Conservation (phyloP, 768 basidiomycete species). For the Pulveroboletus sp. region DNA sequence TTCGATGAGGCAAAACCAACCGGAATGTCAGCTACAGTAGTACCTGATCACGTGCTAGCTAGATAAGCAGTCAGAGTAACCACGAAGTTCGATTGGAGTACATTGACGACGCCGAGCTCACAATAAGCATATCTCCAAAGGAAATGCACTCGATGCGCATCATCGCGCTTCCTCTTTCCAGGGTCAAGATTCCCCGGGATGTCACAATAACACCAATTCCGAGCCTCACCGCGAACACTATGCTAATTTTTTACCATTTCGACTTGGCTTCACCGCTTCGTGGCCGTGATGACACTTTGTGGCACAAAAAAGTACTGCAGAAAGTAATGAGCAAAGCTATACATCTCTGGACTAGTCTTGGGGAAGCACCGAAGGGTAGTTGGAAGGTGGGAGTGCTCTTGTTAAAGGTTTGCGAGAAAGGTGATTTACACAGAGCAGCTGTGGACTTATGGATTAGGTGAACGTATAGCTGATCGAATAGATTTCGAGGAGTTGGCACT, state of each 20-base stretch:
- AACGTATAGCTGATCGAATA: slow-evolving; percentile 62
- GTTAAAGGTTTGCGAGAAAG: slow-evolving; percentile 1
- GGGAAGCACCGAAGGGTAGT: slow-evolving; percentile 55
- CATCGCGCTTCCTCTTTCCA: slow-evolving; percentile 42
- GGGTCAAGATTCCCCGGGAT: slow-evolving; percentile 13
- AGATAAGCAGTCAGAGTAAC: neutral
- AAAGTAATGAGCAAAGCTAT: slow-evolving; percentile 50
- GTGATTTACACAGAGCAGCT: slow-evolving; percentile 36
- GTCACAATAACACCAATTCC: slow-evolving; percentile 5
- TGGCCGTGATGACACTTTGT: slow-evolving; percentile 31
- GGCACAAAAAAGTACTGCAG: slow-evolving; percentile 30
- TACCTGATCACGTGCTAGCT: slow-evolving; percentile 17
- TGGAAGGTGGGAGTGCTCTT: slow-evolving; percentile 59
- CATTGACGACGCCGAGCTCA: neutral
- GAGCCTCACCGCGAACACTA: slow-evolving; percentile 10
- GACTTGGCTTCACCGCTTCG: slow-evolving; percentile 26
- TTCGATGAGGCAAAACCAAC: neutral
- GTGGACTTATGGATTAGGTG: slow-evolving; percentile 57
- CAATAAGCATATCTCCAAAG: slow-evolving; percentile 17
- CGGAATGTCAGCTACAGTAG: neutral
- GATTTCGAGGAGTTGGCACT: slow-evolving; percentile 80
- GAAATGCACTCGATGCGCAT: slow-evolving; percentile 37
- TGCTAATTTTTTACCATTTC: slow-evolving; percentile 42
- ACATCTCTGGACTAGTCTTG: slow-evolving; percentile 61
- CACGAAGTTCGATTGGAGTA: neutral